phyloP scores from a whole-genome alignment of 2,329 filamentous ascomycete genomes.

The Diaporthe caulivora region DNA sequence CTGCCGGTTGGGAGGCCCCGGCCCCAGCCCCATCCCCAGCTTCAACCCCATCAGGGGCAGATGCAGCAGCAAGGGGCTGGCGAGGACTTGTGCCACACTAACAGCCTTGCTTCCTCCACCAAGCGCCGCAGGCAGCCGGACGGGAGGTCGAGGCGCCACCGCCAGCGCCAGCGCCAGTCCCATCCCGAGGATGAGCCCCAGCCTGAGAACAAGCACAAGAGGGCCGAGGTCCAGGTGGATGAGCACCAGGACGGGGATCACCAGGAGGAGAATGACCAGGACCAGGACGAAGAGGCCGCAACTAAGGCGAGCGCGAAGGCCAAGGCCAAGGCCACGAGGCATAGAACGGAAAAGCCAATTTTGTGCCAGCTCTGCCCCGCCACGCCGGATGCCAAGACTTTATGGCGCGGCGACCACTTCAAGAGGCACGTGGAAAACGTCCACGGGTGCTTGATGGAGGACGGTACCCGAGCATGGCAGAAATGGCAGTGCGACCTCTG shows the following conservation, averaged over 20 bases:
- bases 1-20: background rate
- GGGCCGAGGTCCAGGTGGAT: background rate
- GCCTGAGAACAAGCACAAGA: too few species aligned
- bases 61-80: too few species aligned
- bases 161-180: too few species aligned
- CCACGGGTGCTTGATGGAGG: background rate
- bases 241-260: background rate
- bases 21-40: background rate
- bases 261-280: background rate
- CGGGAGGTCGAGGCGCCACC: too few species aligned
- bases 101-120: too few species aligned
- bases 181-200: too few species aligned
- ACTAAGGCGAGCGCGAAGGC: background rate
- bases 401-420: background rate
- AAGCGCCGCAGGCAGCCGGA: too few species aligned
- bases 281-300: background rate
- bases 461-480: background rate
- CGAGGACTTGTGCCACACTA: too few species aligned
- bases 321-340: background rate
- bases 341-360: background rate
- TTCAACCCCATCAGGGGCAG: background rate
- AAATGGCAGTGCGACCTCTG: background rate
- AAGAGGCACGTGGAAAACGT: background rate
- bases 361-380: too few species aligned
- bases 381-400: background rate